Evolutionary conservation across 164 flowering plant genomes (phyloP), one percentile per base, ranked within the genome.

Genomic region (Annona squamosa): DNA sequence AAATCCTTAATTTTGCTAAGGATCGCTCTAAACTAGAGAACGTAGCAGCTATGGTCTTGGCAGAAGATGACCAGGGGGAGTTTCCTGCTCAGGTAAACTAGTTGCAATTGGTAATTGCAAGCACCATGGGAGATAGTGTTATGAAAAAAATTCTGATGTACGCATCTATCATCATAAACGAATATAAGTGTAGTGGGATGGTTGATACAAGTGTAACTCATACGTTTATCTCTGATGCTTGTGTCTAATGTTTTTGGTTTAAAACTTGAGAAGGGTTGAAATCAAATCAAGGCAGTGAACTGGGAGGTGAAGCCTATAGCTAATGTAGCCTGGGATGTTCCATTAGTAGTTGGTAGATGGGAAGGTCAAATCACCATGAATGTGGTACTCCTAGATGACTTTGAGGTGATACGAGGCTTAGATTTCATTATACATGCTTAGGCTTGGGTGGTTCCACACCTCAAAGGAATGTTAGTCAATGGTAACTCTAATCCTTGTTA

Each of bases 341-440:
- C 41, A 44, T 42, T 68, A 0, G 6, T 4, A 5, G 9, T 74
- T 19, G 72, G 48, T 1, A 7, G 19, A 0, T 79, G 75, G 75
- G 16, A 0, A 10, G 79, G 73, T 0, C 67, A 16, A 6, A 0
- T 5, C 2, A 63, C 41, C 3, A 3, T 76, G 2, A 16, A 68
- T 61, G 52, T 4, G 5, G 59, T 75, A 0, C 72, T 70, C 1
- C 1, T 79, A 2, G 77, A 74, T 67, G 77, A 77, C n/a, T 76
- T 71, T 46, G 71, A 76, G 2, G 2, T 77, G 0, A 73, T 80
- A 0, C 45, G 68, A 0, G 75, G 79, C 5, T 74, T 42, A 2
- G 71, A 68, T 1, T 77, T 77, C 65, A 26, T 48, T 9, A 0
- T 3, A 1, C 1, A 17, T 7, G 44, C 68, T 0, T 67, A 68